Evolutionary conservation across 2,329 filamentous ascomycete species (phyloP).

Genomic region (Pleomassaria siparia): DNA sequence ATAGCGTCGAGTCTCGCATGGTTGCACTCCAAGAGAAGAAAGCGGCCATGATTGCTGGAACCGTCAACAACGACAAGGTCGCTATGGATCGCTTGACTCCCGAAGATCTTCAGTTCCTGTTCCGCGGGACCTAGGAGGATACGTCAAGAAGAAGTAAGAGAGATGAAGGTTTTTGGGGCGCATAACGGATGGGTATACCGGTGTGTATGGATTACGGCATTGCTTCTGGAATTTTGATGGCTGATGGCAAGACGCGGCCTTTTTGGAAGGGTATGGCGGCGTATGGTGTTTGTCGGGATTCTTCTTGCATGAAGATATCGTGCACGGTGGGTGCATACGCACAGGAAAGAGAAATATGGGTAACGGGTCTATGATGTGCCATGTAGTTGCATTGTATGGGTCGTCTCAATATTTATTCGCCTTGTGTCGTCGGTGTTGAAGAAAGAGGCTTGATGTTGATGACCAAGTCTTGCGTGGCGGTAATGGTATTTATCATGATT

Average conservation of each 20-base stretch:
- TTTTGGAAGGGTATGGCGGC: background rate
- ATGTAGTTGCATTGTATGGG: too few relatives aligned
- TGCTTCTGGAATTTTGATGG: background rate
- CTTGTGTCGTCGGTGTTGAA: too few relatives aligned
- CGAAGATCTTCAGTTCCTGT: slow-evolving; percentile 94
- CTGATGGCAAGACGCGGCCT: background rate
- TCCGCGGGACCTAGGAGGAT: slow-evolving; percentile 72
- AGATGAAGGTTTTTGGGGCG: background rate
- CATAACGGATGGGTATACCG: background rate
- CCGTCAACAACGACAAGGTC: slow-evolving; percentile 88
- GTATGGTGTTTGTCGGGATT: background rate
- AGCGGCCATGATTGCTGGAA: slow-evolving; percentile 95
- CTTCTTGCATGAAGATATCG: background rate
- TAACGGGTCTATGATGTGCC: too few relatives aligned
- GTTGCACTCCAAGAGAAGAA: slow-evolving; percentile 95
- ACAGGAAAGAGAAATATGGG: background rate
- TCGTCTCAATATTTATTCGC: too few relatives aligned
- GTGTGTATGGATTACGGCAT: background rate
- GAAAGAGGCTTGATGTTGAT: too few relatives aligned
- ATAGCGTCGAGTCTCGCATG: slow-evolving; percentile 95
- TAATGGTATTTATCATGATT: too few relatives aligned
- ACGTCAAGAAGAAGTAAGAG: background rate
- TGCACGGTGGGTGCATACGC: background rate
- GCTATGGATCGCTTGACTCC: slow-evolving; percentile 89
- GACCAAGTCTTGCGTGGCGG: too few relatives aligned